Conservation (phyloP, 495 filamentous ascomycete species). For the Hypoxylon cercidicola region DNA sequence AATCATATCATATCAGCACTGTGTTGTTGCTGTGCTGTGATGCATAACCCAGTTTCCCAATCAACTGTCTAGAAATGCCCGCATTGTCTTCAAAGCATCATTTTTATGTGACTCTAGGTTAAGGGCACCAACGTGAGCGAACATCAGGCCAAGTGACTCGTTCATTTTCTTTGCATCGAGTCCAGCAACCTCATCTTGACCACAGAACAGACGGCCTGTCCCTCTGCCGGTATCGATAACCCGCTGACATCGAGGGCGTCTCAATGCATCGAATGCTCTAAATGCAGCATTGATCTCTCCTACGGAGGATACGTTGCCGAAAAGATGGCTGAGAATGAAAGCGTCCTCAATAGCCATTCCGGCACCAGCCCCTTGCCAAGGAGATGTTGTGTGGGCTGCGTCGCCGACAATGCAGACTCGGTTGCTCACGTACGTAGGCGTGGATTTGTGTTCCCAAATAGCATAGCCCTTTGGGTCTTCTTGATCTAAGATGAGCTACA, state of each 20-base stretch:
- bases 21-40: neutral
- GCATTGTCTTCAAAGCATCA: slow-evolving; percentile 13
- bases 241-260: slow-evolving; percentile 30
- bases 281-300: slow-evolving; percentile 26
- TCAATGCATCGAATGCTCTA: slow-evolving; percentile 29
- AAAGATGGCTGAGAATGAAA: slow-evolving; percentile 58
- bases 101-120: slow-evolving; percentile 25
- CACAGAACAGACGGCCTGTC: slow-evolving; percentile 20
- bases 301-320: slow-evolving; percentile 31
- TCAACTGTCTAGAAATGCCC: neutral
- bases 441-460: slow-evolving; percentile 67
- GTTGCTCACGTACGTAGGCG: slow-evolving; percentile 62
- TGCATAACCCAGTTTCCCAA: neutral
- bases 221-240: slow-evolving; percentile 46
- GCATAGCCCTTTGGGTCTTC: slow-evolving; percentile 63
- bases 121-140: slow-evolving; percentile 20
- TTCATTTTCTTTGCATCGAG: slow-evolving; percentile 21
- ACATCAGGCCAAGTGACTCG: slow-evolving; percentile 11
- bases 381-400: slow-evolving; percentile 69
- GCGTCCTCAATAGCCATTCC: slow-evolving; percentile 73
- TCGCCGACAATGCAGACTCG: slow-evolving; percentile 68
- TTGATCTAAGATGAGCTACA: slow-evolving; percentile 29
- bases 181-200: slow-evolving; percentile 10
- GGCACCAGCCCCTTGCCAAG: slow-evolving; percentile 71
- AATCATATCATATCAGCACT: too few species aligned